Base-by-base conservation (phyloP, 2,329 filamentous ascomycete species). In the Beauveria brongniartii region DNA sequence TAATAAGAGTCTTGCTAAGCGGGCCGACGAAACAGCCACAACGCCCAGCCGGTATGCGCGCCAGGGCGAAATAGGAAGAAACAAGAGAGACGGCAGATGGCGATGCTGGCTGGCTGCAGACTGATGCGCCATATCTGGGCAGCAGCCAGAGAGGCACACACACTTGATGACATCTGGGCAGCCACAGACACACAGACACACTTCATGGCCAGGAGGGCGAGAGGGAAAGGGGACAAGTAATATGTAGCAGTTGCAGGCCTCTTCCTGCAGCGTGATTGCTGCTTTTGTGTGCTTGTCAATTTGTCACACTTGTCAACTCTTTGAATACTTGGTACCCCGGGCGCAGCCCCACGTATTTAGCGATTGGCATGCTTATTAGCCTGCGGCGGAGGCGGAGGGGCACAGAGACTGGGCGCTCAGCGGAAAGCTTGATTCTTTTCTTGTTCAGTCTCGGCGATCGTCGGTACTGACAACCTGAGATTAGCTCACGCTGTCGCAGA, bases 381-480 rank as follows among this genome's bases (percentile, higher is more conserved):
- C 34, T 61, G 52, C 43, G 43, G 59, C 59, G 59, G 59, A 51
- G 50, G 58, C 50, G 59, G 59, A 55, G 51, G 61, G 63, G 59
- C 56, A 62, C 56, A 55, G 37, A 62, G 56, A 50, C 63, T 64
- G 52, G 63, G 63, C 61, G 60, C 59, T 47, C 52, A 62, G 63
- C 61, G 61, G 61, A 64, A 63, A 64, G 63, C 63, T 64, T 64
- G 59, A 61, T 63, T 60, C 62, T 43, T 48, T 55, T 64, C 55
- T 58, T 58, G 60, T 44, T 55, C 43, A 37, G 44, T 34, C 55
- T 62, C 18, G 55, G 60, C 60, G 59, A 61, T 61, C 59, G 44
- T 28, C 18, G 18, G 37, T 20, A n/a, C 7, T 24, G 34, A 51
- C 26, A 28, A 2, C 37, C 20, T 16, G 37, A 48, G 24, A 60